Evolutionary conservation across 2,329 filamentous ascomycete species (phyloP), one percentile per base, ranked within the genome.

Genomic region (Endoconidiophora polonica): DNA sequence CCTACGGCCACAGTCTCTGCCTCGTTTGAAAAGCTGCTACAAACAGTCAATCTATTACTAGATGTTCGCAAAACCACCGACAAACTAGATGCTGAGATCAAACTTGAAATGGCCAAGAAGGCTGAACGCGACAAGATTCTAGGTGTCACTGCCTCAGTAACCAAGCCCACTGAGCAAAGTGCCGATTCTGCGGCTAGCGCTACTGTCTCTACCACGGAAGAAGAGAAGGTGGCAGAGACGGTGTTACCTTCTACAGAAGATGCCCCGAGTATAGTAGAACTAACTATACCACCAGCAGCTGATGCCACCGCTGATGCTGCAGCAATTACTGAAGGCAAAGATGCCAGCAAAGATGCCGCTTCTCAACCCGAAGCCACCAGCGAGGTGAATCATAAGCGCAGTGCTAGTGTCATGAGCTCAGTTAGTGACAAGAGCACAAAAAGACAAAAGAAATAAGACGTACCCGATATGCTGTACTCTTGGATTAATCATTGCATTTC

Each of bases 401-500:
- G 86, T 61, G 85, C 85, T 1, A 93, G 86, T 62, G 84, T 87
- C 29, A 62, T 93, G 48, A 90, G 84, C 61, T 68, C 71, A 14
- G 67, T 67, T 4, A 86, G 82, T 61, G 80, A 86, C 53, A 76
- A 75, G 63, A 76, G 71, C 56, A 58, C 64, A 3, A 78, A 78
- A 61, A 66, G 73, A 54, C 70, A 72, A 57, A 77, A 74, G 65
- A 77, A 76, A 58, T 72, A 61, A 60, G n/a, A 14, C 4, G 10
- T 16, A 33, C 16, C 16, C 5, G n/a, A 29, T 10, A 14, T 5
- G 23, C 12, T 16, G 14, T 22, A 43, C 20, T 23, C 14, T 43
- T 43, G 6, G 24, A 18, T 48, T 22, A 22, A 18, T 23, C 24
- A n/a, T 26, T n/a, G 23, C 38, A 20, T 37, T 9, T 22, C 36